Evolutionary conservation across 192 early-diverging fungal genomes (phyloP).

Genomic region (Coemansia sp.): DNA sequence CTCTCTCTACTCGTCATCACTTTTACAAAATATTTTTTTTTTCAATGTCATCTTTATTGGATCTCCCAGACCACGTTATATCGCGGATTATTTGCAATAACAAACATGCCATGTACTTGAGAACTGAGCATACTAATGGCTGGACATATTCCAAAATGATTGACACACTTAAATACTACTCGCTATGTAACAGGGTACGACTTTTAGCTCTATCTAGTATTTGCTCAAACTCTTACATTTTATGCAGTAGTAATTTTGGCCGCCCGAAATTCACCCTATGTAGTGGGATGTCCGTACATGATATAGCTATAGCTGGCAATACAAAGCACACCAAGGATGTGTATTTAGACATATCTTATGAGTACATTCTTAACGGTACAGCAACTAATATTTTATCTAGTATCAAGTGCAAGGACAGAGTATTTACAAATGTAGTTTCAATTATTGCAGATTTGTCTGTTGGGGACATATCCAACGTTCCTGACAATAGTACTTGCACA

Average conservation of each 20-base stretch:
- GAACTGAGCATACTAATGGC: not conserved
- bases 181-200: not conserved
- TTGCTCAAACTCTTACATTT: not conserved
- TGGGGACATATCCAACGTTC: not conserved
- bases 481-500: not conserved
- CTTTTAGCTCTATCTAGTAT: not conserved
- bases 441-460: not conserved
- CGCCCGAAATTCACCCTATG: not conserved
- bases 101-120: too few relatives aligned
- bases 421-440: not conserved
- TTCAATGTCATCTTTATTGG: not conserved
- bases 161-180: not conserved
- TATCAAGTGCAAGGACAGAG: not conserved
- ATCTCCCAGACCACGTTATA: not conserved
- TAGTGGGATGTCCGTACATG: not conserved
- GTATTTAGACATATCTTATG: not conserved
- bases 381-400: not conserved
- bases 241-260: not conserved
- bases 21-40: not conserved
- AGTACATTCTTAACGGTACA: not conserved
- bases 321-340: not conserved
- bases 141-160: not conserved
- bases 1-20: not conserved
- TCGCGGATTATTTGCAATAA: not conserved
- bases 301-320: not conserved